phyloP scores from a whole-genome alignment of 352 stramenopile species.

The Pythium dissimile region DNA sequence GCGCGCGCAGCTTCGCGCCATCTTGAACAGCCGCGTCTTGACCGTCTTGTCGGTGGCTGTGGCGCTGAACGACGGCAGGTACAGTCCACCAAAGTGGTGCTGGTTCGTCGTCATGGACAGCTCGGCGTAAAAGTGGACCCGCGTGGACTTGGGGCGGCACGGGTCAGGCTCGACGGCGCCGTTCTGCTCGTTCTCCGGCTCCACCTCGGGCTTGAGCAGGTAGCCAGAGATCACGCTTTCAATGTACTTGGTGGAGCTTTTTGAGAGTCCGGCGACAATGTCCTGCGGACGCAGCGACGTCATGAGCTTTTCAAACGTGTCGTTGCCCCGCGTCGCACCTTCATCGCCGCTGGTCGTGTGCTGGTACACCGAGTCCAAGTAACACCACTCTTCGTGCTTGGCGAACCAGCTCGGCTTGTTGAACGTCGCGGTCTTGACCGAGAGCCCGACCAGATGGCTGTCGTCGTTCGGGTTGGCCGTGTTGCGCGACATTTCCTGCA shows the following conservation, averaged over 20 bases:
- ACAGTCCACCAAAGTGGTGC: constrained; percentile 14
- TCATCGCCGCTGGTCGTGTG: not conserved
- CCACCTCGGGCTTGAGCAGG: constrained; percentile 8
- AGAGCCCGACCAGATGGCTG: constrained; percentile 10
- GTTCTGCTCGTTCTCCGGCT: not conserved
- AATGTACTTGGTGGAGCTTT: constrained; percentile 12
- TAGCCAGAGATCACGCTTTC: constrained; percentile 15
- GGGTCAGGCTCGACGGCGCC: not conserved
- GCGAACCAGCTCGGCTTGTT: constrained; percentile 17
- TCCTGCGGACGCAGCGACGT: constrained; percentile 19
- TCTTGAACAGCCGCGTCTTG: constrained; percentile 15
- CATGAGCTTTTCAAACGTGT: constrained; percentile 25
- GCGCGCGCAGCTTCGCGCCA: constrained; percentile 19
- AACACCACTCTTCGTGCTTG: constrained; percentile 26
- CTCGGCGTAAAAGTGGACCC: constrained; percentile 24
- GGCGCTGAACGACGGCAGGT: constrained; percentile 8
- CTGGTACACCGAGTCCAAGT: constrained; percentile 16
- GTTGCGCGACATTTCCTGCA: constrained; percentile 4
- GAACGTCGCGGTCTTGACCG: constrained; percentile 27
- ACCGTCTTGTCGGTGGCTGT: constrained; percentile 14
- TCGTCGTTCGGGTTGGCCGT: constrained; percentile 1
- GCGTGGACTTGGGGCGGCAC: constrained; percentile 6
- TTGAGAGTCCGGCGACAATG: constrained; percentile 17
- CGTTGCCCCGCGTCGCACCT: not conserved
- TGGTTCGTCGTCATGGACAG: constrained; percentile 19